Conservation (phyloP, 306 rosid species). For the Cicer chorassanicum region DNA sequence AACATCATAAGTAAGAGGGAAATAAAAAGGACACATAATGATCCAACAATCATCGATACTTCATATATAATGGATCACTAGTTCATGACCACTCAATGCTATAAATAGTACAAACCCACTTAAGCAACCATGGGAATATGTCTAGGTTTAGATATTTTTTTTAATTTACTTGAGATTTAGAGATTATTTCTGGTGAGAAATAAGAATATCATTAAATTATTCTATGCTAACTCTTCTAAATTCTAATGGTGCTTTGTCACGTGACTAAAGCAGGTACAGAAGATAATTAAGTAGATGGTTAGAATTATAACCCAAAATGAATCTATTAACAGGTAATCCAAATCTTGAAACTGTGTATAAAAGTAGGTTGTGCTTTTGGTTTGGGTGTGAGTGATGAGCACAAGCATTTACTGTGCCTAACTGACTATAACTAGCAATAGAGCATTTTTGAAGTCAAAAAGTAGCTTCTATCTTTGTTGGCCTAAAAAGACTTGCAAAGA, state of each 20-base stretch:
- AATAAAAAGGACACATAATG: slow-evolving; percentile 51
- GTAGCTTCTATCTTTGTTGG: slow-evolving; percentile 82
- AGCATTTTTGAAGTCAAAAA: slow-evolving; percentile 78
- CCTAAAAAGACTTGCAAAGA: slow-evolving; percentile 96
- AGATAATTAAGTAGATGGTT: slow-evolving; percentile 7
- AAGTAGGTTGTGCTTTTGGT: slow-evolving; percentile 37
- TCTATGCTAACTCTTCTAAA: too few relatives aligned
- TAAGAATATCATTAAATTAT: neutral
- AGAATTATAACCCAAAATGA: slow-evolving; percentile 40
- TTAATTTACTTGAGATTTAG: neutral
- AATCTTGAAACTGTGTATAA: slow-evolving; percentile 52
- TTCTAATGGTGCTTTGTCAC: slow-evolving; percentile 27
- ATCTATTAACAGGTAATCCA: slow-evolving; percentile 52
- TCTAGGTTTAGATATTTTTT: neutral
- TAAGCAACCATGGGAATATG: slow-evolving; percentile 26
- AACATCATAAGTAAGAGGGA: slow-evolving; percentile 37
- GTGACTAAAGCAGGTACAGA: slow-evolving; percentile 31
- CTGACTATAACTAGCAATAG: slow-evolving; percentile 36
- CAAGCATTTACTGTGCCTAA: slow-evolving; percentile 39
- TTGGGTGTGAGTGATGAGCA: slow-evolving; percentile 39
- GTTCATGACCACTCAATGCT: slow-evolving; percentile 43
- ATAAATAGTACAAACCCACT: slow-evolving; percentile 39
- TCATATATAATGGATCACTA: slow-evolving; percentile 40
- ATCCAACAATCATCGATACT: slow-evolving; percentile 57
- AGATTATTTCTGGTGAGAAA: neutral